A percentile compares a stretch with the other conserved stretches of the same genome.
phyloP scores from a whole-genome alignment of 2,329 filamentous ascomycete genomes.

The Alternaria viburni region DNA sequence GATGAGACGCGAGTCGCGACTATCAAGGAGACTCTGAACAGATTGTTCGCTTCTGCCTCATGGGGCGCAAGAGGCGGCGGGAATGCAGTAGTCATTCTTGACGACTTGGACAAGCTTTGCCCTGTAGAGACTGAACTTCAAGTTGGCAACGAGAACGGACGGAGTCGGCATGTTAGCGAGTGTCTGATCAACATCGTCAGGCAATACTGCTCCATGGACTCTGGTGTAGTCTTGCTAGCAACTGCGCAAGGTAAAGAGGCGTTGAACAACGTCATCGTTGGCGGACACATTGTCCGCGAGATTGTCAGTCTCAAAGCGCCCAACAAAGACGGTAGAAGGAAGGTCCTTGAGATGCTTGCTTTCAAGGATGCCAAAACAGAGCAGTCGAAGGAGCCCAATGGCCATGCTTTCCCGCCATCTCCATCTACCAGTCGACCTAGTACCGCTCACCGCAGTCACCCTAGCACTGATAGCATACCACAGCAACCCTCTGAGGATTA shows the following conservation, averaged over 20 bases:
- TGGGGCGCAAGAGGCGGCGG: conserved; percentile 92
- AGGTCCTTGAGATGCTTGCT: conserved; percentile 81
- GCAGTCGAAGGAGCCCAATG: conserved; percentile 25
- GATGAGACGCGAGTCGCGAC: conserved; percentile 89
- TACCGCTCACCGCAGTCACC: conserved; percentile 52
- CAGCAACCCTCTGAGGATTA: conserved; percentile 39
- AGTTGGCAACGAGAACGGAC: conserved; percentile 89
- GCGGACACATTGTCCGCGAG: conserved; percentile 90
- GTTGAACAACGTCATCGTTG: conserved; percentile 86
- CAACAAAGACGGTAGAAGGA: conserved; percentile 85
- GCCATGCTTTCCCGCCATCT: conserved; percentile 42
- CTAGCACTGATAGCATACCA: conserved; percentile 46
- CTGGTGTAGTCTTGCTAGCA: conserved; percentile 83
- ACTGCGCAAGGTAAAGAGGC: conserved; percentile 94
- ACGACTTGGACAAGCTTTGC: conserved; percentile 92
- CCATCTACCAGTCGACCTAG: conserved; percentile 58
- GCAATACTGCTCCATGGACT: conserved; percentile 81
- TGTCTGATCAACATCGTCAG: conserved; percentile 81
- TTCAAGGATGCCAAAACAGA: conserved; percentile 48
- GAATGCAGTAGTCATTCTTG: conserved; percentile 81
- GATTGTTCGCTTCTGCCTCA: conserved; percentile 84
- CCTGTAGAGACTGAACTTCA: conserved; percentile 94
- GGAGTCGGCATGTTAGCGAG: conserved; percentile 91
- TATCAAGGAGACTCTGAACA: conserved; percentile 85
- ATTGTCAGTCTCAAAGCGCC: conserved; percentile 89